phyloP scores from a whole-genome alignment of 2,329 filamentous ascomycete species.

The Apiospora pterosperma region DNA sequence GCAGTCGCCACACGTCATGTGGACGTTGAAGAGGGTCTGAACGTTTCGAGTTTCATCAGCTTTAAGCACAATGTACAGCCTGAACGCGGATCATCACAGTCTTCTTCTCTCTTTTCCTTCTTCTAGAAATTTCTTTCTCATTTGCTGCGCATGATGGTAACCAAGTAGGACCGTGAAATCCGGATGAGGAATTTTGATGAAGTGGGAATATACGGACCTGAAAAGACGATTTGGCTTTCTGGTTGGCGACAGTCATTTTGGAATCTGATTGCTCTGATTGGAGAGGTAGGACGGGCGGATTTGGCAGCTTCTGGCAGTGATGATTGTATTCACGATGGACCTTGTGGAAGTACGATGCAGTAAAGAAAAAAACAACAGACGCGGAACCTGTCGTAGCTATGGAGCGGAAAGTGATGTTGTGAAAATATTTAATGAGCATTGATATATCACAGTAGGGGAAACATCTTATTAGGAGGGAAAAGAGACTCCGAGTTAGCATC shows the following conservation, averaged over 20 bases:
- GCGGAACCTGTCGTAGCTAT: conserved; percentile 18
- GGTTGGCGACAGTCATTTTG: conserved; percentile 23
- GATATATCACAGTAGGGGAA: conserved; percentile 4
- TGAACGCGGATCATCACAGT: neutral
- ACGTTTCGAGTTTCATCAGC: conserved; percentile 23
- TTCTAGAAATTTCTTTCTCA: neutral
- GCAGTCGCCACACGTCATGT: conserved; percentile 86
- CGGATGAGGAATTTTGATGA: neutral
- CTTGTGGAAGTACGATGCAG: conserved; percentile 20
- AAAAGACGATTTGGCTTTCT: conserved; percentile 30
- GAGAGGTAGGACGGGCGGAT: neutral
- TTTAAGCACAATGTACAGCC: neutral
- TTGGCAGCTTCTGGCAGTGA: neutral
- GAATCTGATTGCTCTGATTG: conserved; percentile 6
- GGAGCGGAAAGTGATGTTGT: conserved; percentile 19
- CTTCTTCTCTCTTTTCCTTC: neutral
- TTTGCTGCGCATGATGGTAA: neutral
- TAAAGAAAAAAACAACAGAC: conserved; percentile 19
- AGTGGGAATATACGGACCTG: conserved; percentile 23
- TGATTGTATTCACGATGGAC: conserved; percentile 15
- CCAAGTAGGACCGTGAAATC: neutral
- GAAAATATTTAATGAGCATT: conserved; percentile 23
- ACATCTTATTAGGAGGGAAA: conserved; percentile 5
- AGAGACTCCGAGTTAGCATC: conserved; percentile 4
- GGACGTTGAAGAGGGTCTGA: conserved; percentile 91